Base-by-base conservation (phyloP, 495 filamentous ascomycete species). In the Glarea lozoyensis region DNA sequence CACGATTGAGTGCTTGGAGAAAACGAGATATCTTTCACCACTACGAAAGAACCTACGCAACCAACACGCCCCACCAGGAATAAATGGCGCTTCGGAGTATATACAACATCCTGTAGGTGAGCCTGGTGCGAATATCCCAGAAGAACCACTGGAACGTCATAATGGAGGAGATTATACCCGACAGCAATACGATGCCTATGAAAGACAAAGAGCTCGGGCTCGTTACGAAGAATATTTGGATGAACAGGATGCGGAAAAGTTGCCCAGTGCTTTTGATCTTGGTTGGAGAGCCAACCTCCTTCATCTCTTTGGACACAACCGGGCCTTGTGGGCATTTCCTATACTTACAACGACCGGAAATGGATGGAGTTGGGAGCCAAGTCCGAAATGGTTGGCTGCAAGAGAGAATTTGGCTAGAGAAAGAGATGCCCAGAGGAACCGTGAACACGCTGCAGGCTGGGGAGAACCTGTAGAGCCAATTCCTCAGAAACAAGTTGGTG, bases 301-400 rank as follows among this genome's bases (percentile, higher is more conserved):
- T 2, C 82, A 92, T 57, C 70, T 98, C 10, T 94, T 98, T 49
- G 92, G 92, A 0, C 64, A 63, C 2, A 71, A 64, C 0, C 77
- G 78, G 10, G 60, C 75, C 22, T 65, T 86, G 4, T 95, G 92
- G 89, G 54, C 63, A 2, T 50, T 95, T n/a, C 93, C 92, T 0
- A 60, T 94, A 12, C 78, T 78, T 60, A 94, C 80, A 42, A 90
- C 86, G 0, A 81, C 74, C 0, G 89, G 89, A 9, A 87, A 98
- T 57, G 92, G 92, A n/a, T 97, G 88, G 88, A 75, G 63, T 52
- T 98, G 92, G 92, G 88, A 94, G 55, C 74, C 88, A 1, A 94
- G 78, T 45, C 61, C 66, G 1, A 73, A 72, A 45, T 92, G 86
- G 74, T 47, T 84, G 12, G 78, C 76, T 18, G 81, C 79, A 2